Percentiles rank a stretch among this genome's conserved stretches.
Conservation (phyloP, 352 stramenopile species). For the Phytophthora europaea region DNA sequence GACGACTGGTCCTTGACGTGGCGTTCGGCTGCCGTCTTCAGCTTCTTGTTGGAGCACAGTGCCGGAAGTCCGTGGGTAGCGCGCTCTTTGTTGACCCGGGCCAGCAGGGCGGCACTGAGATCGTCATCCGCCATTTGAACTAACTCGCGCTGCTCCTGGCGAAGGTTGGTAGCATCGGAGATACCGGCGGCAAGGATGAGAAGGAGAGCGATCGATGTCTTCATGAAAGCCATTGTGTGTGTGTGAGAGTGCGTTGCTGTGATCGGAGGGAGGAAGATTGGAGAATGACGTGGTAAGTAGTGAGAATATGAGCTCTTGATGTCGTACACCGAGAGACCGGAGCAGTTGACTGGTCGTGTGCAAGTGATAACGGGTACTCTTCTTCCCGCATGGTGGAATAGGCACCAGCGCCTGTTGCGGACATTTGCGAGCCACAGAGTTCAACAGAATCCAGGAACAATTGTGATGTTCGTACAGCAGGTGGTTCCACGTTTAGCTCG, state of each 20-base stretch:
- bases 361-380: neutral
- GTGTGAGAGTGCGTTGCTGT: neutral
- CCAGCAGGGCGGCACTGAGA: slow-evolving; percentile 34
- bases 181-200: slow-evolving; percentile 3
- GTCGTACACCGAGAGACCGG: neutral
- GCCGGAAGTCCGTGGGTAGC: slow-evolving; percentile 33
- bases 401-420: slow-evolving; percentile 5
- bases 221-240: slow-evolving; percentile 7
- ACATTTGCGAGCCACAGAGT: neutral
- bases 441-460: neutral
- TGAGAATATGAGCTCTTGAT: neutral
- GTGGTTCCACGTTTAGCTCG: neutral
- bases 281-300: slow-evolving; percentile 1
- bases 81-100: slow-evolving; percentile 54
- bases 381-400: slow-evolving; percentile 10
- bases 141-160: slow-evolving; percentile 22
- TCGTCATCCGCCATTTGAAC: slow-evolving; percentile 11
- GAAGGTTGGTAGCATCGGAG: slow-evolving; percentile 18
- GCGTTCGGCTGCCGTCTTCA: slow-evolving; percentile 24
- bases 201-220: slow-evolving; percentile 17
- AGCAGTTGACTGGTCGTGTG: neutral
- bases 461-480: slow-evolving; percentile 1
- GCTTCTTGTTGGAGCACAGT: slow-evolving; percentile 48
- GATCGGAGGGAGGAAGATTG: slow-evolving; percentile 2
- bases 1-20: slow-evolving; percentile 47